These are phyloP conservation scores for Fragaria iinumae DNA, from an alignment of 306 rosid genomes.

Conservation along the genomic window DNA sequence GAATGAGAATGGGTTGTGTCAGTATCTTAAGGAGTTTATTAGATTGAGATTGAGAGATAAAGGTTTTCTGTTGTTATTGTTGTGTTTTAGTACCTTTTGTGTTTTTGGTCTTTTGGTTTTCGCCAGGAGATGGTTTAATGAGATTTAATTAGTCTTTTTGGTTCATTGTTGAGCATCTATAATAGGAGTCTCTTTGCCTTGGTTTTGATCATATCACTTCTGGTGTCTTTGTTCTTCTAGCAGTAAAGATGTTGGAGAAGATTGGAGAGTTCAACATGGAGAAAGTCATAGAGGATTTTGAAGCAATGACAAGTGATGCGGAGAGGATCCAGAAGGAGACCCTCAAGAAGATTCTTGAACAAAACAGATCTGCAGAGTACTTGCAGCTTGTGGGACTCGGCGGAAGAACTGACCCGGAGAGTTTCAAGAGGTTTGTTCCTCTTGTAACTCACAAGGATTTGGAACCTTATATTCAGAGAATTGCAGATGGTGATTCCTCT, in stretches of 20 bases:
- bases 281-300: conserved; percentile 66
- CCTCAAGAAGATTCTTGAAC: conserved; percentile 65
- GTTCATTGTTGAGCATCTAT: neutral
- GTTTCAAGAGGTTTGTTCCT: conserved; percentile 77
- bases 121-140: neutral
- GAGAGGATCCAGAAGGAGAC: conserved; percentile 69
- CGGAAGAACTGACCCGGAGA: conserved; percentile 80
- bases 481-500: conserved; percentile 61
- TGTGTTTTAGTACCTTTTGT: neutral
- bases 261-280: conserved; percentile 61
- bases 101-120: neutral
- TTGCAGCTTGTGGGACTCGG: conserved; percentile 56
- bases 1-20: conserved; percentile 3
- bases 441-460: conserved; percentile 64
- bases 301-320: conserved; percentile 68
- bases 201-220: neutral
- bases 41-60: neutral
- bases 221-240: neutral
- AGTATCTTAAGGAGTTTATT: neutral
- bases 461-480: conserved; percentile 67
- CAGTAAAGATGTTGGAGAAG: conserved; percentile 63
- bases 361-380: conserved; percentile 73
- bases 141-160: neutral
- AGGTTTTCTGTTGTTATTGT: neutral
- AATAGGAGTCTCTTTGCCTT: neutral